A percentile compares a stretch with the other conserved stretches of the same genome.
These are phyloP conservation scores for Leccinellum rugosiceps DNA, from an alignment of 768 basidiomycete species.

Conservation along the genomic window DNA sequence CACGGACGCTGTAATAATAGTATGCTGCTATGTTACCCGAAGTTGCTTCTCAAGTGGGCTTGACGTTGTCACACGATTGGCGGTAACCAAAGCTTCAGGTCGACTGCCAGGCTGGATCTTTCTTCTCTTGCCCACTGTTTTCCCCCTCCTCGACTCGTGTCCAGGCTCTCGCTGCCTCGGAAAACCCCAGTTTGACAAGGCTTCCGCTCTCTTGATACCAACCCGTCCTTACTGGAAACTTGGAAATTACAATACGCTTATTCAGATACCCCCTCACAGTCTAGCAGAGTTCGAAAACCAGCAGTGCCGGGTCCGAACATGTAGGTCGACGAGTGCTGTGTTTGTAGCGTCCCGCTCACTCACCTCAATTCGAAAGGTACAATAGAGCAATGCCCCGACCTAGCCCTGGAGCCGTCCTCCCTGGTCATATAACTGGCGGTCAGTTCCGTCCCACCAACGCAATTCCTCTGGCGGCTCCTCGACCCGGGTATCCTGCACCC, in stretches of 20 bases:
- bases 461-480: constrained; percentile 60
- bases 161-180: constrained; percentile 24
- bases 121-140: neutral
- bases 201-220: constrained; percentile 31
- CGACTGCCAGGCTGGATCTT: neutral
- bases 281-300: constrained; percentile 37
- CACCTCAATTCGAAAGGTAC: constrained; percentile 44
- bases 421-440: constrained; percentile 42
- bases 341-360: constrained; percentile 4
- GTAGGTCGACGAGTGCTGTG: constrained; percentile 41
- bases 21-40: constrained; percentile 15
- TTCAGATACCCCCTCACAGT: constrained; percentile 33
- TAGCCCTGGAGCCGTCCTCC: constrained; percentile 52
- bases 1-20: neutral
- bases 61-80: constrained; percentile 15
- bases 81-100: constrained; percentile 16
- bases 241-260: constrained; percentile 2
- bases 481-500: constrained; percentile 71
- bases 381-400: constrained; percentile 53
- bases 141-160: constrained; percentile 3
- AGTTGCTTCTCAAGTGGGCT: neutral
- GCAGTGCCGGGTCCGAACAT: constrained; percentile 53
- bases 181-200: constrained; percentile 17
- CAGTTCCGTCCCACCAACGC: constrained; percentile 28
- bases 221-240: neutral